A percentile compares a stretch with the other conserved stretches of the same genome.
phyloP scores from a whole-genome alignment of 2,329 filamentous ascomycete species.

The Alternaria infectoria region DNA sequence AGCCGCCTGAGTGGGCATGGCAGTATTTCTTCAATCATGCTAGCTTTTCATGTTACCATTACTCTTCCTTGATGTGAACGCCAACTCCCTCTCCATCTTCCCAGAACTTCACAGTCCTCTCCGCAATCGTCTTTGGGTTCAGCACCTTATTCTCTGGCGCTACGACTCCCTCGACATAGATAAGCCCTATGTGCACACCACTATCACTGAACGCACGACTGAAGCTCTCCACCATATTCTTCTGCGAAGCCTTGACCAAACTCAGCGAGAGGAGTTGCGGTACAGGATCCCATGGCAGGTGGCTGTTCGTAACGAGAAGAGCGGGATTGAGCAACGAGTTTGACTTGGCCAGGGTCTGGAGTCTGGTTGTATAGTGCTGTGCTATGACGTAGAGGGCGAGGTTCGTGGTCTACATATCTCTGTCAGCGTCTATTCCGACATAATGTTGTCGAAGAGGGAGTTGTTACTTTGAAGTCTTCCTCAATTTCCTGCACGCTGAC shows the following conservation, averaged over 20 bases:
- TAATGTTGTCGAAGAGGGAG: neutral
- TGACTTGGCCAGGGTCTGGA: conserved; percentile 40
- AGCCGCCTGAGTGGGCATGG: too few relatives aligned
- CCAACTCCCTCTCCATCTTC: conserved; percentile 50
- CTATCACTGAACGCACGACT: conserved; percentile 50
- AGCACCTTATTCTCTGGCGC: conserved; percentile 48
- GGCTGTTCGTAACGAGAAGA: conserved; percentile 58
- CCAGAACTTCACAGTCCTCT: conserved; percentile 54
- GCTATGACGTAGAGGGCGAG: conserved; percentile 57
- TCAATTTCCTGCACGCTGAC: conserved; percentile 55
- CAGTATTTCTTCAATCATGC: too few relatives aligned
- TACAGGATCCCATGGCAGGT: conserved; percentile 56
- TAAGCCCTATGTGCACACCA: conserved; percentile 56
- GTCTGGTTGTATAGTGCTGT: conserved; percentile 55
- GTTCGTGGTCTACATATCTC: conserved; percentile 23
- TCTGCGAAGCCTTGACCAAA: conserved; percentile 59
- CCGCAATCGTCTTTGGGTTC: conserved; percentile 56
- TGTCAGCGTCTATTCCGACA: neutral
- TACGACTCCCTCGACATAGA: conserved; percentile 56
- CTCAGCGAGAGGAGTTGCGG: conserved; percentile 58
- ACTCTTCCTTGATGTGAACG: conserved; percentile 43
- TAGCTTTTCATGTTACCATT: neutral
- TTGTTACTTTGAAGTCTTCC: conserved; percentile 56
- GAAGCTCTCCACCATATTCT: conserved; percentile 57
- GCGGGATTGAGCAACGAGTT: conserved; percentile 50